These are phyloP conservation scores for Solanum chmielewskii DNA, from an alignment of 257 asterid species.

Conservation along the genomic window DNA sequence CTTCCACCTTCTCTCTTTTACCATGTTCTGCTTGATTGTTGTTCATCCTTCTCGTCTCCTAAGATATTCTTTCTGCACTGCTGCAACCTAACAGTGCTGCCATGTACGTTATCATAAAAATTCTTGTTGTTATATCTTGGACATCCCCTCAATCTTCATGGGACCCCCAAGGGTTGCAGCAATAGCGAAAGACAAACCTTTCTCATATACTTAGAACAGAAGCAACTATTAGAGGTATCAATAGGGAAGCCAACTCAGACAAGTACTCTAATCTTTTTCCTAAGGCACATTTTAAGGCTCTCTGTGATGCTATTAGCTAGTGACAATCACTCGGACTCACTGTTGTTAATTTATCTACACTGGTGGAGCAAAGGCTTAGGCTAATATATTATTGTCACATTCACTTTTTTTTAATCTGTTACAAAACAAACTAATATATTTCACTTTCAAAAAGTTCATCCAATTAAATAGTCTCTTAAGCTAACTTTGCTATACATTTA, in stretches of 20 bases:
- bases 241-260: conserved; percentile 54
- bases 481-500: too few species aligned
- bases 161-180: conserved; percentile 16
- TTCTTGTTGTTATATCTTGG: too few species aligned
- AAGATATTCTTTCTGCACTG: too few species aligned
- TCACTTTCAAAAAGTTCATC: not conserved
- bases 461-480: too few species aligned
- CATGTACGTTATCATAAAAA: too few species aligned
- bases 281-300: conserved; percentile 69
- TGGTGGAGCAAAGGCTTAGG: not conserved
- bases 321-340: conserved; percentile 52
- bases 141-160: too few species aligned
- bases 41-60: too few species aligned
- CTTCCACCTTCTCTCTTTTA: too few species aligned
- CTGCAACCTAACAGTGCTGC: too few species aligned
- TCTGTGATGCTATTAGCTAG: conserved; percentile 42
- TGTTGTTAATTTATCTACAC: conserved; percentile 1
- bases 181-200: conserved; percentile 20
- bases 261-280: conserved; percentile 72
- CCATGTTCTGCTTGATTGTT: too few species aligned
- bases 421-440: not conserved
- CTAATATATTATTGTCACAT: not conserved
- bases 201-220: conserved; percentile 60
- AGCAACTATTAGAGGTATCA: conserved; percentile 54
- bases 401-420: not conserved